Evolutionary conservation across 139 green algal genomes (phyloP).

Genomic region (Chlorella sp.): DNA sequence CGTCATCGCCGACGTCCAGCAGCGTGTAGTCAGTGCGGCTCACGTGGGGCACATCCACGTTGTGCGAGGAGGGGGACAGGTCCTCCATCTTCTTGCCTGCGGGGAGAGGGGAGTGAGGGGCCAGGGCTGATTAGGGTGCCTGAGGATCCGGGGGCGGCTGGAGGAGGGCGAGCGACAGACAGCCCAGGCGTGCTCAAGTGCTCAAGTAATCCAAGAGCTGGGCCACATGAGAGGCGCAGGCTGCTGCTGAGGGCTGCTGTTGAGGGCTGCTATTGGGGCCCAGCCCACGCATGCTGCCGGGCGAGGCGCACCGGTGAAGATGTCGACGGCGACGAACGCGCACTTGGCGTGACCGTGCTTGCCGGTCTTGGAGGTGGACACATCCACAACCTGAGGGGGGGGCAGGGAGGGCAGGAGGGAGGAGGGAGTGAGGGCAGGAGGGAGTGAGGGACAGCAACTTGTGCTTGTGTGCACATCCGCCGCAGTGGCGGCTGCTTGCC

Average conservation of each 20-base stretch:
- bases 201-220: too few species aligned
- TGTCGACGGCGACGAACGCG: slow-evolving; percentile 96
- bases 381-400: slow-evolving; percentile 90
- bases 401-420: not conserved
- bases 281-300: too few species aligned
- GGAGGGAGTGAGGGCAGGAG: too few species aligned
- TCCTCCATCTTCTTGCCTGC: slow-evolving; percentile 98
- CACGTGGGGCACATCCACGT: slow-evolving; percentile 82
- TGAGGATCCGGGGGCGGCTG: too few species aligned
- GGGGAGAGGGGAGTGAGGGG: slow-evolving; percentile 95
- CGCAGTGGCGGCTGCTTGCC: too few species aligned
- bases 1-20: slow-evolving; percentile 97
- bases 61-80: slow-evolving; percentile 97
- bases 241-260: too few species aligned
- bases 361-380: slow-evolving; percentile 99
- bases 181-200: too few species aligned
- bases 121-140: not conserved
- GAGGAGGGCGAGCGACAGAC: too few species aligned
- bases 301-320: slow-evolving; percentile 77
- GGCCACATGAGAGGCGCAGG: too few species aligned
- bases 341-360: slow-evolving; percentile 99
- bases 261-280: too few species aligned
- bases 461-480: too few species aligned
- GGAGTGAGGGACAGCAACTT: too few species aligned
- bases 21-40: slow-evolving; percentile 92